Percentiles rank a stretch among this genome's conserved stretches.
These are phyloP conservation scores for Papiliotrema nemorosa DNA, from an alignment of 1,284 basidiomycete species.

Conservation along the genomic window DNA sequence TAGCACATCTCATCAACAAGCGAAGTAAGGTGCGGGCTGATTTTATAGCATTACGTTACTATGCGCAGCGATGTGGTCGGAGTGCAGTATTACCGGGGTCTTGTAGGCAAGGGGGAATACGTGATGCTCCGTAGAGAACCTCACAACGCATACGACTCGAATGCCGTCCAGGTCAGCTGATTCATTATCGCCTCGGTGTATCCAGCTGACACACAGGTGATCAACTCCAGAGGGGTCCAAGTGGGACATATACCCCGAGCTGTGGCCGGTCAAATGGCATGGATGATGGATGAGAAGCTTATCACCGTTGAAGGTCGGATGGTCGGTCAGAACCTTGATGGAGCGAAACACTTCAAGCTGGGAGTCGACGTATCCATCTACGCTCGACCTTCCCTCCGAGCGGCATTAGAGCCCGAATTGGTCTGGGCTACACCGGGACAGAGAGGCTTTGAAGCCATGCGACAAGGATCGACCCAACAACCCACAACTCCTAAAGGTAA, in stretches of 20 bases:
- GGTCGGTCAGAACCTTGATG: conserved; percentile 51
- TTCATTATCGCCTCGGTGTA: background rate
- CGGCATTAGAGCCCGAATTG: conserved; percentile 62
- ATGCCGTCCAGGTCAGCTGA: conserved; percentile 31
- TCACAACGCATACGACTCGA: conserved; percentile 64
- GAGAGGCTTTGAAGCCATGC: conserved; percentile 51
- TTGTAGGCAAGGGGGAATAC: conserved; percentile 73
- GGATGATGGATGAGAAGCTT: conserved; percentile 62
- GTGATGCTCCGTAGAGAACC: conserved; percentile 70
- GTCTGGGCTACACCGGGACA: conserved; percentile 70
- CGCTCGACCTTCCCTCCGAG: conserved; percentile 56
- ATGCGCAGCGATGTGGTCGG: conserved; percentile 67
- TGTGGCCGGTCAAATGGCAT: conserved; percentile 61
- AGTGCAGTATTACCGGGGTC: conserved; percentile 74
- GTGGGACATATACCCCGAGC: conserved; percentile 70
- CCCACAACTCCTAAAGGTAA: conserved; percentile 7
- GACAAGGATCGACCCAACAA: conserved; percentile 13
- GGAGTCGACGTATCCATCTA: conserved; percentile 68
- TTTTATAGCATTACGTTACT: conserved; percentile 62
- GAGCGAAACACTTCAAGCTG: conserved; percentile 54
- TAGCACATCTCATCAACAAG: no score
- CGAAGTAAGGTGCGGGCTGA: background rate
- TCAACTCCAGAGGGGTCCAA: conserved; percentile 67
- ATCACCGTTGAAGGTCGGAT: conserved; percentile 66
- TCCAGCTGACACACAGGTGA: conserved; percentile 54